phyloP scores from a whole-genome alignment of 768 basidiomycete species.

The Amanita muscaria region DNA sequence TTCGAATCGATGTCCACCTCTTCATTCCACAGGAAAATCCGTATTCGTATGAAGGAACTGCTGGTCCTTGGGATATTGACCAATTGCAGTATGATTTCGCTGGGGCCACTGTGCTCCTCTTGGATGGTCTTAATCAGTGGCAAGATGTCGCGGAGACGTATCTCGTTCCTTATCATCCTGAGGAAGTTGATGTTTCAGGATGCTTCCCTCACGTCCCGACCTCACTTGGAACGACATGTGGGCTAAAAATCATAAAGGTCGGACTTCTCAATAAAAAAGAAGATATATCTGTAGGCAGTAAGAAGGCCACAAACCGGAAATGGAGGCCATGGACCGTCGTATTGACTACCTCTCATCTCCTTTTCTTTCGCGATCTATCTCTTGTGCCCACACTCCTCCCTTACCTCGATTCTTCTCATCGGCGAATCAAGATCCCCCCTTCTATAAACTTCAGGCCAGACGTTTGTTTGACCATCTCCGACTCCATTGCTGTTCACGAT shows the following conservation, averaged over 20 bases:
- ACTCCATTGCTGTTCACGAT: constrained; percentile 76
- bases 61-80: constrained; percentile 58
- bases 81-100: constrained; percentile 59
- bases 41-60: constrained; percentile 58
- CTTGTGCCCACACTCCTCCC: constrained; percentile 42
- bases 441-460: constrained; percentile 62
- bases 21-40: constrained; percentile 55
- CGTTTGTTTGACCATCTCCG: constrained; percentile 71
- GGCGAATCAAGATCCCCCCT: constrained; percentile 29
- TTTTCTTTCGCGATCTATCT: constrained; percentile 75
- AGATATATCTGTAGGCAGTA: constrained; percentile 68
- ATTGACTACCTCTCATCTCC: constrained; percentile 81
- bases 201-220: constrained; percentile 5
- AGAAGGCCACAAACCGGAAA: constrained; percentile 67
- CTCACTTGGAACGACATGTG: constrained; percentile 16
- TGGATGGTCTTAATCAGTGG: constrained; percentile 29
- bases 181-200: constrained; percentile 19
- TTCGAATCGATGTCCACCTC: constrained; percentile 57
- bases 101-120: constrained; percentile 47
- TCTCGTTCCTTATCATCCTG: constrained; percentile 30
- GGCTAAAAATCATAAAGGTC: constrained; percentile 69
- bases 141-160: constrained; percentile 22
- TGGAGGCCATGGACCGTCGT: constrained; percentile 85
- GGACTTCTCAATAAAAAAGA: constrained; percentile 79
- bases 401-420: constrained; percentile 28